These are phyloP conservation scores for Tylopilus rubrobrunneus DNA, from an alignment of 768 basidiomycete genomes.

Conservation along the genomic window DNA sequence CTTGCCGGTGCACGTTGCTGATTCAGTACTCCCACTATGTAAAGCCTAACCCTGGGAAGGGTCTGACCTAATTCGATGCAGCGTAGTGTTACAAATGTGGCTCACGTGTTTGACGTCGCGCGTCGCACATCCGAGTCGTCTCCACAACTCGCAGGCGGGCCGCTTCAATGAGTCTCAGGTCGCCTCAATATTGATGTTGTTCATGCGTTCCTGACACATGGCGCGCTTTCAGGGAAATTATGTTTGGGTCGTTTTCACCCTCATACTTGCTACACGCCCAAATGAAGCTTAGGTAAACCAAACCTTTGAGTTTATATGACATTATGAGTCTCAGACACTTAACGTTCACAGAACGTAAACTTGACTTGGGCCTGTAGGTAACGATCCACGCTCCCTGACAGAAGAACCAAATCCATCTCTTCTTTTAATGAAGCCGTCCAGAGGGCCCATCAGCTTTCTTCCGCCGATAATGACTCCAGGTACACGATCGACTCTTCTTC, in stretches of 20 bases:
- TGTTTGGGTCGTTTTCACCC: slow-evolving; percentile 10
- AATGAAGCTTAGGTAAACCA: no score
- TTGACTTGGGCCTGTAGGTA: no score
- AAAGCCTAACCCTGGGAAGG: slow-evolving; percentile 5
- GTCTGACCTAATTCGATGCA: not conserved
- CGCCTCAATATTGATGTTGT: slow-evolving; percentile 4
- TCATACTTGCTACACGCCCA: no score
- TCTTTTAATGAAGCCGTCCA: slow-evolving; percentile 6
- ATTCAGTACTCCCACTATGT: not conserved
- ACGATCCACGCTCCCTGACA: slow-evolving; percentile 6
- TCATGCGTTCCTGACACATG: slow-evolving; percentile 11
- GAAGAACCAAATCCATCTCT: not conserved
- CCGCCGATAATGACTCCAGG: slow-evolving; percentile 11
- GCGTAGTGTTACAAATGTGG: not conserved
- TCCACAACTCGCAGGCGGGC: not conserved
- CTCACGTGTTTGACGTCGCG: not conserved
- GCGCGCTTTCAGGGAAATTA: not conserved
- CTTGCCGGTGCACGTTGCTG: not conserved
- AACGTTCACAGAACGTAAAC: no score
- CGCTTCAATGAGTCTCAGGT: not conserved
- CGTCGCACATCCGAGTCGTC: not conserved
- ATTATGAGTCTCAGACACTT: no score
- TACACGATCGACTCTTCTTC: not conserved
- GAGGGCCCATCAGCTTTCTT: not conserved
- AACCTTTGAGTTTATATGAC: no score